A percentile compares a stretch with the other conserved stretches of the same genome.
Evolutionary conservation across 805 yeast genomes (phyloP).

Genomic region (Metschnikowia dekortorum): DNA sequence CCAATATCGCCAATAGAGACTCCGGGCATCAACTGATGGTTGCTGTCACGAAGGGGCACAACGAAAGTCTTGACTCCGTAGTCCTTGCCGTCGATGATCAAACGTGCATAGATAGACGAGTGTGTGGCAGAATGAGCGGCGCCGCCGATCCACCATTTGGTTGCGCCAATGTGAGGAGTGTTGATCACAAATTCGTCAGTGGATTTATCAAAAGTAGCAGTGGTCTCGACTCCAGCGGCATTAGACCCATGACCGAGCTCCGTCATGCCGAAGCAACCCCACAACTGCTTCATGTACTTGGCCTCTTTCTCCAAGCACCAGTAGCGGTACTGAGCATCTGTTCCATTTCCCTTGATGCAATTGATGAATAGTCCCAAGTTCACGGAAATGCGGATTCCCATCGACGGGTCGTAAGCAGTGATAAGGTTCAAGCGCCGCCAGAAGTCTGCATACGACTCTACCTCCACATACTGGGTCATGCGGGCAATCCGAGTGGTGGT

Average conservation of each 20-base stretch:
- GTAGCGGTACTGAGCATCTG: constrained; percentile 33
- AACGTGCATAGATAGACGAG: constrained; percentile 37
- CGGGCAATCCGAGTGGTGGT: constrained; percentile 32
- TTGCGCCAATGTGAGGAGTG: constrained; percentile 47
- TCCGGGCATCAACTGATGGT: constrained; percentile 42
- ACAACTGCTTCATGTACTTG: constrained; percentile 28
- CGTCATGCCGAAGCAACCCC: constrained; percentile 22
- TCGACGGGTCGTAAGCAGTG: constrained; percentile 35
- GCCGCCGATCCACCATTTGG: constrained; percentile 50
- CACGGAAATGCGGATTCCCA: constrained; percentile 35
- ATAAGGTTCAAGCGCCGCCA: constrained; percentile 33
- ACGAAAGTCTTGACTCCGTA: constrained; percentile 45
- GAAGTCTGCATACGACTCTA: constrained; percentile 28
- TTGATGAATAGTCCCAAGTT: constrained; percentile 38
- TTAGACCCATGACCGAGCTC: constrained; percentile 21
- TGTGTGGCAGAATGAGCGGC: constrained; percentile 48
- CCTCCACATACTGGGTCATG: constrained; percentile 34
- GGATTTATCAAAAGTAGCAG: constrained; percentile 34
- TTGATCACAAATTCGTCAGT: constrained; percentile 41
- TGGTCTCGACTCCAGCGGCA: constrained; percentile 20
- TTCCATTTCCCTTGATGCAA: constrained; percentile 40
- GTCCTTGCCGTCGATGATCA: constrained; percentile 41
- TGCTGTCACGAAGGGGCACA: constrained; percentile 43
- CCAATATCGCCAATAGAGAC: constrained; percentile 45
- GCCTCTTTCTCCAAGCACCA: constrained; percentile 36